Evolutionary conservation across 257 asterid genomes (phyloP).

Genomic region (Solanum okadae): DNA sequence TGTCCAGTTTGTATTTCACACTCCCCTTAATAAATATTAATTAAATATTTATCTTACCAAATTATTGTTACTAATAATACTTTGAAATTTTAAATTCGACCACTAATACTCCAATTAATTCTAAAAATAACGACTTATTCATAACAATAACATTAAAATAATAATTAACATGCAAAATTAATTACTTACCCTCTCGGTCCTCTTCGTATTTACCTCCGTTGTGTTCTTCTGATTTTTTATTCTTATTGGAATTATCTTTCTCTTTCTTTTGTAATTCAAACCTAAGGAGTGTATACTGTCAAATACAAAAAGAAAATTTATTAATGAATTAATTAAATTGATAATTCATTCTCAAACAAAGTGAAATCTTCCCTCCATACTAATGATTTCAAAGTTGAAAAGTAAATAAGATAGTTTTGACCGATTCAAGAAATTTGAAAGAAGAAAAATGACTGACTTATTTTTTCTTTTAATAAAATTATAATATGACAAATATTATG

Average conservation of each 20-base stretch:
- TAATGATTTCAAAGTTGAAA: not conserved
- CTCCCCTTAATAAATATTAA: not conserved
- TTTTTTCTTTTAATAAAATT: not conserved
- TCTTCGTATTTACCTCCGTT: not conserved
- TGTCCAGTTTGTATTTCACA: too few species aligned
- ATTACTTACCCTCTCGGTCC: not conserved
- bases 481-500: not conserved
- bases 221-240: too few species aligned
- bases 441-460: not conserved
- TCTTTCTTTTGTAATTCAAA: not conserved
- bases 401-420: not conserved
- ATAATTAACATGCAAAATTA: not conserved
- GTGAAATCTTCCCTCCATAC: not conserved
- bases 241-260: not conserved
- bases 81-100: too few species aligned
- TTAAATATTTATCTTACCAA: too few species aligned
- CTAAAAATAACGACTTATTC: too few species aligned
- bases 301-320: not conserved
- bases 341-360: not conserved
- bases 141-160: too few species aligned
- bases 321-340: not conserved
- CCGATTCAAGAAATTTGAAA: not conserved
- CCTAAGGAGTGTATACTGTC: not conserved
- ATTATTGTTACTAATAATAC: too few species aligned
- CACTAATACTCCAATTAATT: too few species aligned